Percentiles rank a stretch among this genome's conserved stretches.
These are phyloP conservation scores for Hypoxylon sp. DNA, from an alignment of 2,329 filamentous ascomycete genomes.

Conservation along the genomic window DNA sequence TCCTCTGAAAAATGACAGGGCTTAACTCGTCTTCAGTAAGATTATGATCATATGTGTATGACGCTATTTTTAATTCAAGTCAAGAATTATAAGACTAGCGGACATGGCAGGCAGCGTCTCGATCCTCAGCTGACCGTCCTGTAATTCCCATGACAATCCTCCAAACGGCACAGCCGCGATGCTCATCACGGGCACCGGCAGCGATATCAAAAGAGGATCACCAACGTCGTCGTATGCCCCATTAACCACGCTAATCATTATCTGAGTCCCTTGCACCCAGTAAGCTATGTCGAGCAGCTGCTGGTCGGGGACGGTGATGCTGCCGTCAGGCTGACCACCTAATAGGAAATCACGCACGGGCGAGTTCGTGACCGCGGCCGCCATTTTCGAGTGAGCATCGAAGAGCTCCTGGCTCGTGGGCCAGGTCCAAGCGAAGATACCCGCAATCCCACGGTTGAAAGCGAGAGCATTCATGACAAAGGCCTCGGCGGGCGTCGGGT, in stretches of 20 bases:
- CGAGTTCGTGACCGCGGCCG: slow-evolving; percentile 53
- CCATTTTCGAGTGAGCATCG: slow-evolving; percentile 56
- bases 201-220: slow-evolving; percentile 30
- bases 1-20: not conserved
- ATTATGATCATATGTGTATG: slow-evolving; percentile 1
- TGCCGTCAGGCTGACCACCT: slow-evolving; percentile 46
- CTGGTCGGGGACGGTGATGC: slow-evolving; percentile 19
- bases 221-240: slow-evolving; percentile 44
- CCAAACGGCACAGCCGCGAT: slow-evolving; percentile 47
- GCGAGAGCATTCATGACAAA: slow-evolving; percentile 61
- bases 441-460: slow-evolving; percentile 61
- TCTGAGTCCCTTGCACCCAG: slow-evolving; percentile 50
- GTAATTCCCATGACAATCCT: slow-evolving; percentile 45
- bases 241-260: slow-evolving; percentile 58
- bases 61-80: slow-evolving; percentile 28
- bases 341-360: slow-evolving; percentile 59
- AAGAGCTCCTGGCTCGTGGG: slow-evolving; percentile 57
- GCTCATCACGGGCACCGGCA: slow-evolving; percentile 38
- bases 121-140: slow-evolving; percentile 44
- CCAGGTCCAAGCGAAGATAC: slow-evolving; percentile 62
- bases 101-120: slow-evolving; percentile 52
- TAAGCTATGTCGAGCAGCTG: slow-evolving; percentile 55
- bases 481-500: slow-evolving; percentile 59
- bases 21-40: not conserved
- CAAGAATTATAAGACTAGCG: slow-evolving; percentile 53